These are phyloP conservation scores for Fennellomyces sp. DNA, from an alignment of 371 early-diverging fungal genomes.

Conservation along the genomic window DNA sequence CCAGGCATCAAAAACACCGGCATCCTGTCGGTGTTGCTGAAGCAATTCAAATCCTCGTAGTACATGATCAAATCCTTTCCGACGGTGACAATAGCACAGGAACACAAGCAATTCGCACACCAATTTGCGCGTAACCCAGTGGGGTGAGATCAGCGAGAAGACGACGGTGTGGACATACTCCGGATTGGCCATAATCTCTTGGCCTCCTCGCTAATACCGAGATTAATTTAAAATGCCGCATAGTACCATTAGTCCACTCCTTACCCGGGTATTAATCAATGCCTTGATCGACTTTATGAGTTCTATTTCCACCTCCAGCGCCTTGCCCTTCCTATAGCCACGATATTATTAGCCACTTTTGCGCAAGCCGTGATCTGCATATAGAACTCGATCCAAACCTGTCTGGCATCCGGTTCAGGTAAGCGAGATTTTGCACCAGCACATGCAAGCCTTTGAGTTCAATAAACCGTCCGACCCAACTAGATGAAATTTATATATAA, in stretches of 20 bases:
- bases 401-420: constrained; percentile 41
- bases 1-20: constrained; percentile 76
- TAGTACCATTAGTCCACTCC: not conserved
- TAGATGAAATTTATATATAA: constrained; percentile 4
- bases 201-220: constrained; percentile 43
- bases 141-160: constrained; percentile 76
- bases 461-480: constrained; percentile 60
- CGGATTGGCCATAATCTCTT: constrained; percentile 69
- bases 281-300: constrained; percentile 76
- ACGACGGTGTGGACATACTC: constrained; percentile 66
- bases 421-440: constrained; percentile 57
- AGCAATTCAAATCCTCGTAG: constrained; percentile 56
- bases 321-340: constrained; percentile 57
- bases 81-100: constrained; percentile 71
- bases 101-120: constrained; percentile 80
- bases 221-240: not conserved
- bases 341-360: too few relatives aligned
- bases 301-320: constrained; percentile 72
- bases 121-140: constrained; percentile 68
- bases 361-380: constrained; percentile 63
- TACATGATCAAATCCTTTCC: constrained; percentile 70
- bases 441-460: constrained; percentile 69
- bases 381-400: constrained; percentile 21
- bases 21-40: constrained; percentile 50
- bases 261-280: constrained; percentile 63